A percentile compares a stretch with the other conserved stretches of the same genome.
These are phyloP conservation scores for Aspergillus pseudotamarii DNA, from an alignment of 2,329 filamentous ascomycete species.

Conservation along the genomic window DNA sequence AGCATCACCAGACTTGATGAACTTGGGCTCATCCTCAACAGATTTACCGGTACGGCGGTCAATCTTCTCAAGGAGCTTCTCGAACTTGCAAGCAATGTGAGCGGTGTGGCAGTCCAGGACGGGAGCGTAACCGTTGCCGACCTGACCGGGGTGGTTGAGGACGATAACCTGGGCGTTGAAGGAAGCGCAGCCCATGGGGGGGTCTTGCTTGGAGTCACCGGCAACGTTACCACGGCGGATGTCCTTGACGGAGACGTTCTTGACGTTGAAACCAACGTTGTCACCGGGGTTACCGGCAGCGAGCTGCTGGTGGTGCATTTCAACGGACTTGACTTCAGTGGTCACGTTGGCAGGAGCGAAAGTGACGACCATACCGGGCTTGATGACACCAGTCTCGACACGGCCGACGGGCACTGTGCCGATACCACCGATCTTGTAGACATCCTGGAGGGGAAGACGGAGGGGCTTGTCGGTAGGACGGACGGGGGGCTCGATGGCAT, in stretches of 20 bases:
- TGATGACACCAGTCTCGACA: constrained; percentile 99
- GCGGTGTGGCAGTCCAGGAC: constrained; percentile 99
- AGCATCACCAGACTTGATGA: constrained; percentile 99
- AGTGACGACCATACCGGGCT: constrained; percentile 82
- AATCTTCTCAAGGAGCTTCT: constrained; percentile 99
- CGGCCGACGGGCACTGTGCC: constrained; percentile 99
- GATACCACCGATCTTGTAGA: constrained; percentile 99
- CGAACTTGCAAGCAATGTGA: constrained; percentile 99
- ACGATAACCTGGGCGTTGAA: constrained; percentile 99
- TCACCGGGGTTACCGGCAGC: constrained; percentile 98
- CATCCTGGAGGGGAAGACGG: constrained; percentile 99
- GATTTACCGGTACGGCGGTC: constrained; percentile 99
- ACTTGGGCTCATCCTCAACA: constrained; percentile 89
- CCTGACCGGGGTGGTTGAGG: constrained; percentile 99
- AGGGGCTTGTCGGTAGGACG: constrained; percentile 99
- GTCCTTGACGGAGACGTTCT: constrained; percentile 99
- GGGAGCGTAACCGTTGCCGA: constrained; percentile 98
- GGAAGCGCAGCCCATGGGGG: constrained; percentile 80
- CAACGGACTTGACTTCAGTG: constrained; percentile 99
- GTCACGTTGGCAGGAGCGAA: constrained; percentile 98
- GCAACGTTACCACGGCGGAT: constrained; percentile 99
- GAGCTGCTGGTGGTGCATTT: constrained; percentile 99
- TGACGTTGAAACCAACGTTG: constrained; percentile 99
- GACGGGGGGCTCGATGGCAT: constrained; percentile 87
- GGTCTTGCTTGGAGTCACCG: constrained; percentile 99